phyloP scores from a whole-genome alignment of 1,284 basidiomycete genomes.

The Apiotrichum gamsii region DNA sequence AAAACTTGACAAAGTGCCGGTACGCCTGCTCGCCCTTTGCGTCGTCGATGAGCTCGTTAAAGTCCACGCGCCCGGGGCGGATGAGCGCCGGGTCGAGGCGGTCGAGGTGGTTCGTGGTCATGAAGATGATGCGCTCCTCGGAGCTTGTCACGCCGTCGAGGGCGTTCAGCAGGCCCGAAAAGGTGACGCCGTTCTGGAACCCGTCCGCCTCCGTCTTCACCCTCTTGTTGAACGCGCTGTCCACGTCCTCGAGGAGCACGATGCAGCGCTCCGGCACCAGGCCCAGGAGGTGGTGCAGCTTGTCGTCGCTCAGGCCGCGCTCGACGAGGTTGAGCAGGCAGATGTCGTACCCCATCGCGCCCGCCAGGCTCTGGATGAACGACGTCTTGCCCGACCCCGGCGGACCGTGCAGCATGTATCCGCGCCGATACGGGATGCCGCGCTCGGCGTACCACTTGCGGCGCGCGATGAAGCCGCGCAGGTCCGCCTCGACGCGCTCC shows the following conservation, averaged over 20 bases:
- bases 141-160: slow-evolving; percentile 96
- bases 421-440: slow-evolving; percentile 96
- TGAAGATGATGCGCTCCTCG: slow-evolving; percentile 95
- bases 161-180: slow-evolving; percentile 95
- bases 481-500: slow-evolving; percentile 71
- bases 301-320: slow-evolving; percentile 93
- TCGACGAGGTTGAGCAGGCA: slow-evolving; percentile 95
- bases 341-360: slow-evolving; percentile 87
- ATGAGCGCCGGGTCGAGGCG: slow-evolving; percentile 72
- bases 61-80: slow-evolving; percentile 87
- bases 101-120: slow-evolving; percentile 92
- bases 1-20: slow-evolving; percentile 79
- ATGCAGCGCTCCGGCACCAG: slow-evolving; percentile 90
- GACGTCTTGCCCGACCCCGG: slow-evolving; percentile 98
- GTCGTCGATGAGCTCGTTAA: slow-evolving; percentile 79
- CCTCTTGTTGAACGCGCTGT: slow-evolving; percentile 93
- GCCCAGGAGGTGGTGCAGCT: slow-evolving; percentile 86
- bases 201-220: slow-evolving; percentile 80
- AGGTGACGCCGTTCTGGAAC: slow-evolving; percentile 93
- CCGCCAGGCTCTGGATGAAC: slow-evolving; percentile 95
- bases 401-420: slow-evolving; percentile 91
- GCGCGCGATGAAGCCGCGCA: slow-evolving; percentile 73
- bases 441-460: slow-evolving; percentile 94
- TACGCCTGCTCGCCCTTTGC: slow-evolving; percentile 75
- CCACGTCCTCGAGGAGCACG: slow-evolving; percentile 92